A percentile compares a stretch with the other conserved stretches of the same genome.
Evolutionary conservation across 768 basidiomycete genomes (phyloP).

Genomic region (Cubamyces lactineus): DNA sequence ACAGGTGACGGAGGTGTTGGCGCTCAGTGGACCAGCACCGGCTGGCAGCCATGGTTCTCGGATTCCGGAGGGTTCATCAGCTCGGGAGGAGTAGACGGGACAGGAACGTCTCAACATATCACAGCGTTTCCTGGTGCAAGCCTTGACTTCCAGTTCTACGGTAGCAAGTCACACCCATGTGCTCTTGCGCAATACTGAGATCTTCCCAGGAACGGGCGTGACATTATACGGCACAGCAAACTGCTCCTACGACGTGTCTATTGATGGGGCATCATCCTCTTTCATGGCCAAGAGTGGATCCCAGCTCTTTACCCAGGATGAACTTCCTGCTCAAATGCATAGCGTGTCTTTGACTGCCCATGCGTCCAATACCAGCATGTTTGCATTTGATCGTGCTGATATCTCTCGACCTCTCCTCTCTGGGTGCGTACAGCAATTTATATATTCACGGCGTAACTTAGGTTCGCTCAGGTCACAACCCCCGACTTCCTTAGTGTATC

Average conservation of each 20-base stretch:
- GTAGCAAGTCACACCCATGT: constrained; percentile 9
- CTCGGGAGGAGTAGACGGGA: constrained; percentile 13
- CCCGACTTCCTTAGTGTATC: constrained; percentile 35
- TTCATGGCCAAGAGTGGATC: constrained; percentile 22
- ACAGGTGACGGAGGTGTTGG: constrained; percentile 25
- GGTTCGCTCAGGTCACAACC: not conserved
- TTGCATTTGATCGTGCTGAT: constrained; percentile 56
- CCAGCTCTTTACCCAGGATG: constrained; percentile 47
- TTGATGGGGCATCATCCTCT: constrained; percentile 47
- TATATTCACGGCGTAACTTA: not conserved
- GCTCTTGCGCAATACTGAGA: not conserved
- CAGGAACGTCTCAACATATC: constrained; percentile 20
- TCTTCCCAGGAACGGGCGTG: constrained; percentile 61
- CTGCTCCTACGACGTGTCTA: constrained; percentile 46
- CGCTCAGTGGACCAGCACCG: constrained; percentile 14
- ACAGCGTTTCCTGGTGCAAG: constrained; percentile 33
- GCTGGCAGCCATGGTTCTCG: constrained; percentile 29
- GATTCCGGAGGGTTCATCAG: constrained; percentile 17
- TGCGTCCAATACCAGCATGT: constrained; percentile 22
- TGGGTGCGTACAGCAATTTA: constrained; percentile 5
- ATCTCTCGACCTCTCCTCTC: constrained; percentile 40
- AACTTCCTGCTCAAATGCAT: constrained; percentile 53
- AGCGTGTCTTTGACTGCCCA: constrained; percentile 55
- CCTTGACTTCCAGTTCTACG: constrained; percentile 33
- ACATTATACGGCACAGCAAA: constrained; percentile 54